These are phyloP conservation scores for Hypericum androsaemum DNA, from an alignment of 345 rosid species.

Conservation along the genomic window DNA sequence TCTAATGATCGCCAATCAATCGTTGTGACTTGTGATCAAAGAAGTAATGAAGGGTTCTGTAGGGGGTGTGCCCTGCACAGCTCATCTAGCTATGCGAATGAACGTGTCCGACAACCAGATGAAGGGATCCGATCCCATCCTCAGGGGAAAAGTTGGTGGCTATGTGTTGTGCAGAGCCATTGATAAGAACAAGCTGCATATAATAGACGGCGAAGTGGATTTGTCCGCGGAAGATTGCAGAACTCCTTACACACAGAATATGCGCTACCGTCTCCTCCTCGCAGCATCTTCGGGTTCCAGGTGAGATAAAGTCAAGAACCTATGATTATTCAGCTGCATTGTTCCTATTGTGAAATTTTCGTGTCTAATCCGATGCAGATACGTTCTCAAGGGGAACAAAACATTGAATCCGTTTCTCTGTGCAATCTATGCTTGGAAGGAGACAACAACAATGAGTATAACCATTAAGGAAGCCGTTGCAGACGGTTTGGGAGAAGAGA, in stretches of 20 bases:
- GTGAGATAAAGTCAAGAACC: constrained; percentile 10
- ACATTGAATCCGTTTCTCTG: constrained; percentile 32
- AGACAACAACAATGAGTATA: constrained; percentile 33
- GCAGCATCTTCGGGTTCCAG: constrained; percentile 34
- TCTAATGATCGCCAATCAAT: not conserved
- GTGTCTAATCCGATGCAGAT: constrained; percentile 21
- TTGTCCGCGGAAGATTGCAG: constrained; percentile 23
- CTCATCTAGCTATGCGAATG: constrained; percentile 27
- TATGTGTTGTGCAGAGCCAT: constrained; percentile 17
- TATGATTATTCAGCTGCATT: not conserved
- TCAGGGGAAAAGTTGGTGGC: constrained; percentile 38
- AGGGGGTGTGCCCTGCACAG: constrained; percentile 38
- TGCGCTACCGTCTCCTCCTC: constrained; percentile 34
- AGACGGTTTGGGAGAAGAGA: not conserved
- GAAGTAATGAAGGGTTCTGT: constrained; percentile 33
- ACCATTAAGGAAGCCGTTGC: constrained; percentile 16
- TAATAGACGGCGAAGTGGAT: constrained; percentile 32
- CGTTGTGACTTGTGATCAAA: constrained; percentile 17
- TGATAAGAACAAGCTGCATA: constrained; percentile 27
- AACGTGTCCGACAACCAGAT: constrained; percentile 1
- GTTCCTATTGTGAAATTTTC: not conserved
- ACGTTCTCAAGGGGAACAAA: constrained; percentile 36
- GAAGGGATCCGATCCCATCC: constrained; percentile 8
- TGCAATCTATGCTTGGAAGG: constrained; percentile 28
- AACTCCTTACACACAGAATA: constrained; percentile 37